Evolutionary conservation across 2,329 filamentous ascomycete genomes (phyloP).

Genomic region (Fusarium falciforme): DNA sequence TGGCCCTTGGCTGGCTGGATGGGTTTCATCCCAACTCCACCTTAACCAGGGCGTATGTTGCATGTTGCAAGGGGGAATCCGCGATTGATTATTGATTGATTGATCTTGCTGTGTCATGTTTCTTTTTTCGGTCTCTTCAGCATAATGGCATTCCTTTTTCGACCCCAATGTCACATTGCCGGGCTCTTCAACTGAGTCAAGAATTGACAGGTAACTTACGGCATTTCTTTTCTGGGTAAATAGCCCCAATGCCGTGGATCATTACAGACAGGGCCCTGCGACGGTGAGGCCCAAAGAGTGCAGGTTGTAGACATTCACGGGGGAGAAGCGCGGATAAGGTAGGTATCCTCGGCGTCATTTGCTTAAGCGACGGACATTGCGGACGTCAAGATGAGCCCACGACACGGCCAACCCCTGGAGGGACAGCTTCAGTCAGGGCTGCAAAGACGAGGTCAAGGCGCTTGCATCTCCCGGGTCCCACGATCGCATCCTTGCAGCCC

Average conservation of each 20-base stretch:
- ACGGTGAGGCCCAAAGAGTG: neutral
- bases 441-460: constrained; percentile 16
- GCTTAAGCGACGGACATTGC: constrained; percentile 25
- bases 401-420: constrained; percentile 30
- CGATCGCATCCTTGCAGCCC: constrained; percentile 36
- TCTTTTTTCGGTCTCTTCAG: constrained; percentile 1
- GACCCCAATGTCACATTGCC: neutral
- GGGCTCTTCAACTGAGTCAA: neutral
- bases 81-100: neutral
- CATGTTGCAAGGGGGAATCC: neutral
- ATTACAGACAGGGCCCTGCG: neutral
- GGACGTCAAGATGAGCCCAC: constrained; percentile 41
- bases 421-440: neutral
- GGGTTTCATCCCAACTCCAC: constrained; percentile 15
- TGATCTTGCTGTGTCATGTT: constrained; percentile 13
- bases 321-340: neutral
- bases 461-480: constrained; percentile 18
- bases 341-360: constrained; percentile 8
- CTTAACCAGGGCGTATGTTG: constrained; percentile 4
- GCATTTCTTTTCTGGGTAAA: neutral
- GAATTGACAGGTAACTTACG: neutral
- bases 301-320: neutral
- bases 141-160: neutral
- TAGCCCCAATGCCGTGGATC: neutral
- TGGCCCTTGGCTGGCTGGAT: neutral